Evolutionary conservation across 331 rosid species (phyloP).

Genomic region (Prunus yedoensis): DNA sequence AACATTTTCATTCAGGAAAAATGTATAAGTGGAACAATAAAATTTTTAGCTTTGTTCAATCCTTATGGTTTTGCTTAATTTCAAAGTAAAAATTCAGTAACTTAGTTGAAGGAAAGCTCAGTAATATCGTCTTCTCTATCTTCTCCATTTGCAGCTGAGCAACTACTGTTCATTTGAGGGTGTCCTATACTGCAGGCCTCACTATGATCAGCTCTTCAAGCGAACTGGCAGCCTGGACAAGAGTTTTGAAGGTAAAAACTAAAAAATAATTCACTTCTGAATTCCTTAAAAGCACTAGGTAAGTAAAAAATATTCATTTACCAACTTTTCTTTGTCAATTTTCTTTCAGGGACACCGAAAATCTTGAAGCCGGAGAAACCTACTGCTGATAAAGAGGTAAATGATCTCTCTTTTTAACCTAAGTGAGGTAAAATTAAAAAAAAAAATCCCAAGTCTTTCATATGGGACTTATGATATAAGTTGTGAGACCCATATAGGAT

Average conservation of each 20-base stretch:
- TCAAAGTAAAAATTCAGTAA: not conserved
- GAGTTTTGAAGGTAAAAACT: constrained; percentile 74
- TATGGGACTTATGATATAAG: too few relatives aligned
- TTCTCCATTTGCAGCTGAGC: constrained; percentile 62
- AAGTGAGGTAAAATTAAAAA: not conserved
- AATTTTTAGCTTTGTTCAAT: too few relatives aligned
- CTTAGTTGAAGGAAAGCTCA: not conserved
- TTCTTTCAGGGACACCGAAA: constrained; percentile 74
- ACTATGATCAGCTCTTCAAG: constrained; percentile 85
- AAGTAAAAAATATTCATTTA: not conserved
- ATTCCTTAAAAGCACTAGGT: not conserved
- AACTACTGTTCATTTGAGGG: constrained; percentile 91
- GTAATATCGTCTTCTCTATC: not conserved
- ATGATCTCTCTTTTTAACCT: not conserved
- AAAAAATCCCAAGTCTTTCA: too few relatives aligned
- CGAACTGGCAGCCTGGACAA: constrained; percentile 95
- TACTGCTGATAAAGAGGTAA: constrained; percentile 54
- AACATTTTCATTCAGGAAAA: too few relatives aligned
- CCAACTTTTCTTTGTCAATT: not conserved
- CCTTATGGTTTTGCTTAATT: not conserved
- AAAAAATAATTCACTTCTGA: not conserved
- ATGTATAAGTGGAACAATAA: too few relatives aligned
- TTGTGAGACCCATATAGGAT: too few relatives aligned
- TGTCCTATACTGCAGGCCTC: constrained; percentile 91
- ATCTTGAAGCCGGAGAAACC: constrained; percentile 70